These are phyloP conservation scores for Chlorella sorokiniana DNA, from an alignment of 139 green algal species.

Conservation along the genomic window DNA sequence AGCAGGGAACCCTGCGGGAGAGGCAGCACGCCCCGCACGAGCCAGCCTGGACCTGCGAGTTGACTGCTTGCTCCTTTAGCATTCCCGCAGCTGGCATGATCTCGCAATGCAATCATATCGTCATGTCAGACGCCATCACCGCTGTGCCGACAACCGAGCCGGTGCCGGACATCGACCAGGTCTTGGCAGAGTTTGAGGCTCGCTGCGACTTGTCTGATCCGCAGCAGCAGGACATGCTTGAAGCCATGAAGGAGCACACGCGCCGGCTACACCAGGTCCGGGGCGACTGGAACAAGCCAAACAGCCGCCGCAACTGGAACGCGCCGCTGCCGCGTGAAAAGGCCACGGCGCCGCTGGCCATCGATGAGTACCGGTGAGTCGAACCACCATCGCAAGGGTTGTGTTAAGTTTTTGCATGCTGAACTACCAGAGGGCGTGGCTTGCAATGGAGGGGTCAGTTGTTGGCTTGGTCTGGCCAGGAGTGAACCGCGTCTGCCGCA, in stretches of 20 bases:
- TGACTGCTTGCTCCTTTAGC: too few species aligned
- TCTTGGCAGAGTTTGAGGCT: constrained; percentile 27
- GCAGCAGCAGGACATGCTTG: constrained; percentile 33
- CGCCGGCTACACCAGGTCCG: constrained; percentile 24
- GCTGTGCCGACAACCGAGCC: neutral
- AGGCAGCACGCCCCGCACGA: too few species aligned
- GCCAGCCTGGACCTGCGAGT: too few species aligned
- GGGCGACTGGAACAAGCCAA: constrained; percentile 41
- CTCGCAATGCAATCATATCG: too few species aligned
- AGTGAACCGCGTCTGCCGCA: neutral
- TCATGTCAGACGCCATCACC: too few species aligned
- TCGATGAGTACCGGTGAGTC: constrained; percentile 23
- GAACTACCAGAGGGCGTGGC: neutral
- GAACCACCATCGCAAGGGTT: too few species aligned
- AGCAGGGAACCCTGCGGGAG: too few species aligned
- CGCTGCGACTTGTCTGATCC: constrained; percentile 35
- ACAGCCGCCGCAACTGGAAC: constrained; percentile 36
- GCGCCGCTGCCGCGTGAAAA: neutral
- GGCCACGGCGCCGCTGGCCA: neutral
- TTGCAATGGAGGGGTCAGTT: neutral
- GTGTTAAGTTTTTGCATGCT: neutral
- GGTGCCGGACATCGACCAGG: neutral
- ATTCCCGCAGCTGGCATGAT: too few species aligned
- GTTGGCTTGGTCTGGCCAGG: too few species aligned
- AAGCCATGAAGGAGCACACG: constrained; percentile 39